Base-by-base conservation (phyloP, 2,329 filamentous ascomycete genomes). In the Paecilomyces sp. region DNA sequence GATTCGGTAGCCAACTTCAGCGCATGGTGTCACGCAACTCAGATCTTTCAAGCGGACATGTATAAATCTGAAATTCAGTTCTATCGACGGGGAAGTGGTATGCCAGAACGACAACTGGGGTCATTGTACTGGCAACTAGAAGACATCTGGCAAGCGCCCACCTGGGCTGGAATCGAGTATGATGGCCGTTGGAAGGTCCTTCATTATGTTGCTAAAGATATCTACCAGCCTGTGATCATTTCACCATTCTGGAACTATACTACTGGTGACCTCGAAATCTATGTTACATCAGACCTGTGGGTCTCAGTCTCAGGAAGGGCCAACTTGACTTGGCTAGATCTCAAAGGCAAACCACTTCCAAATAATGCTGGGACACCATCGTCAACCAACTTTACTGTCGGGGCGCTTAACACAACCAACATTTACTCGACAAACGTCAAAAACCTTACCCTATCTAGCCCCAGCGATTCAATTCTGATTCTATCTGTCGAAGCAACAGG, bases 111-210 rank as follows among this genome's bases (percentile, higher is more conserved):
- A 0, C 83, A 87, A 64, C 76, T 87, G 1, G 85, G 85, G 0
- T 80, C 78, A 11, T 67, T 88, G 4, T 87, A 87, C 68, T 88
- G 85, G 85, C 85, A 88, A 66, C 74, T 88, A 1, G 84, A 88
- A 64, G 85, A 88, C 65, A 82, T 85, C 60, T 86, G 84, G 84
- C 83, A 85, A 63, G 84, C 83, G 1, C 84, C 85, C 0, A 85
- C 83, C 0, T 88, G 85, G 85, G 83, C 85, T 0, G 81, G 83
- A 0, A 82, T 87, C 34, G 85, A 88, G 67, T 86, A 86, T 61
- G 81, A 83, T 56, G 84, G 84, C 0, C 74, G 85, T 0, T 87
- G 84, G 84, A 87, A 88, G 67, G 77, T 85, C 0, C 70, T 87
- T 18, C 84, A 87, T 60, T 84, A 87, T 59, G 74, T 79, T 1